Evolutionary conservation across 1,284 basidiomycete genomes (phyloP).

Genomic region (Exobasidium cylindrosporum): DNA sequence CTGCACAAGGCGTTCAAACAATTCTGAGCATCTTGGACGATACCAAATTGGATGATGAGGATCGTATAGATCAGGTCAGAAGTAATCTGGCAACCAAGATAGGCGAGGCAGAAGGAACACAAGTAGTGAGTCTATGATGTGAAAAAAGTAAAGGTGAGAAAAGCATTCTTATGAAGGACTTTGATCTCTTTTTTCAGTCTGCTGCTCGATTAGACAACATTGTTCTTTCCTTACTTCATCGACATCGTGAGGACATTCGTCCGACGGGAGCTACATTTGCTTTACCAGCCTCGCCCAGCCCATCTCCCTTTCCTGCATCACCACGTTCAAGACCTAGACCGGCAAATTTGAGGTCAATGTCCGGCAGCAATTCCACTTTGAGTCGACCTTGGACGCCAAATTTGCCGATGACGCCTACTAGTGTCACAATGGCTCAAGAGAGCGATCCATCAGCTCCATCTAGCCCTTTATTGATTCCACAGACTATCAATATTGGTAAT

Average conservation of each 20-base stretch:
- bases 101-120: conserved; percentile 29
- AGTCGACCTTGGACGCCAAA: conserved; percentile 30
- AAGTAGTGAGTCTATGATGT: conserved; percentile 20
- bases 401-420: conserved; percentile 20
- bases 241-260: conserved; percentile 38
- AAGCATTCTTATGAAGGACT: too few species aligned
- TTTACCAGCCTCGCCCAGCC: conserved; percentile 25
- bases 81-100: conserved; percentile 28
- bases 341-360: conserved; percentile 34
- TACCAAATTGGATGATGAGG: conserved; percentile 35
- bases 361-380: conserved; percentile 16
- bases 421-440: not conserved
- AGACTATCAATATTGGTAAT: not conserved
- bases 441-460: not conserved
- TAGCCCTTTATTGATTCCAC: not conserved
- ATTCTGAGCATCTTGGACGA: conserved; percentile 35
- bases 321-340: conserved; percentile 20
- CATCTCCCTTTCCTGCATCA: conserved; percentile 12
- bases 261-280: conserved; percentile 35
- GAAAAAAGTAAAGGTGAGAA: too few species aligned
- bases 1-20: not conserved
- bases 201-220: conserved; percentile 38
- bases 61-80: conserved; percentile 41
- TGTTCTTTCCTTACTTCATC: conserved; percentile 44
- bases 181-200: conserved; percentile 17